Percentiles rank a stretch among this genome's conserved stretches.
Evolutionary conservation across 257 asterid genomes (phyloP).

Genomic region (Solanum arcanum): DNA sequence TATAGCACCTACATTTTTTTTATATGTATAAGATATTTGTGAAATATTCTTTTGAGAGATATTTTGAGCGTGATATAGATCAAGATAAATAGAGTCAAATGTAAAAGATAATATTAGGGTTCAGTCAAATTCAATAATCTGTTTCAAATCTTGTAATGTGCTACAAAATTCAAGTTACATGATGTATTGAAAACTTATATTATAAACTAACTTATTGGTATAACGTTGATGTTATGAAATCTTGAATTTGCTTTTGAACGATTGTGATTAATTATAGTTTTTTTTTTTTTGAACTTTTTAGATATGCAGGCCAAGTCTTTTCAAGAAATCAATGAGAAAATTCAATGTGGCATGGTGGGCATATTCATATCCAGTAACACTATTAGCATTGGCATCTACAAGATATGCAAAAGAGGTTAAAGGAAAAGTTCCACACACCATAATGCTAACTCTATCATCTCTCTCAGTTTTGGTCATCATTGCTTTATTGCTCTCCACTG

Average conservation of each 20-base stretch:
- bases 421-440: constrained; percentile 22
- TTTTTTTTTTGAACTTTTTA: neutral
- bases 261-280: neutral
- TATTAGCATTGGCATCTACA: constrained; percentile 39
- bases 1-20: neutral
- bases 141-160: neutral
- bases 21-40: neutral
- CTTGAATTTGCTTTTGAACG: neutral
- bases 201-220: neutral
- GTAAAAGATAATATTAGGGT: neutral
- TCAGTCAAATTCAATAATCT: neutral
- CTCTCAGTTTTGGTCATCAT: constrained; percentile 31
- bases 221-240: neutral
- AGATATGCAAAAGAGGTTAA: constrained; percentile 43
- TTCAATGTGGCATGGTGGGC: constrained; percentile 67
- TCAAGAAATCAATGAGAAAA: constrained; percentile 57
- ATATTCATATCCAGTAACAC: constrained; percentile 45
- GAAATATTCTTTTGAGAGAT: fast-evolving
- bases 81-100: neutral
- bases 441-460: constrained; percentile 22
- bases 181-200: neutral
- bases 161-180: neutral
- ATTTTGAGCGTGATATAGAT: neutral
- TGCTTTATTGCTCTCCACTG: constrained; percentile 25
- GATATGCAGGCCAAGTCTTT: constrained; percentile 52